phyloP scores from a whole-genome alignment of 371 early-diverging fungal genomes.

The Mucor plumbeus region DNA sequence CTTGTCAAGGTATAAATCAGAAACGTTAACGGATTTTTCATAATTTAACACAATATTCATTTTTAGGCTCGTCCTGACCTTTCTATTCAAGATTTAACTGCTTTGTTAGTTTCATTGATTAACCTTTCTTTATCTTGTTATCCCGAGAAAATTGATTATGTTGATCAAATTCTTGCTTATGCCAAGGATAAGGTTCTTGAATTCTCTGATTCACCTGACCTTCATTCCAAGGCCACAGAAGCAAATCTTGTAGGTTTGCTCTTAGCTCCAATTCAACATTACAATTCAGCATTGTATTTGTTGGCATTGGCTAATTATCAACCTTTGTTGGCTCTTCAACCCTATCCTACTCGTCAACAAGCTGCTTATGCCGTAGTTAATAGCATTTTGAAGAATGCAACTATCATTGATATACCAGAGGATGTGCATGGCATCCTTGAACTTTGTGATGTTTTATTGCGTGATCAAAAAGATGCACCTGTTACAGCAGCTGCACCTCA shows the following conservation, averaged over 20 bases:
- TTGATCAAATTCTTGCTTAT: conserved; percentile 87
- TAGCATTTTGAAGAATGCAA: conserved; percentile 65
- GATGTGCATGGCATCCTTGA: conserved; percentile 86
- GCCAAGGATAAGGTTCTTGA: conserved; percentile 70
- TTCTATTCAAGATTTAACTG: conserved; percentile 84
- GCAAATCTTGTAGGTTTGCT: conserved; percentile 69
- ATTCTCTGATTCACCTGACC: conserved; percentile 55
- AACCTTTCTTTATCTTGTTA: conserved; percentile 91
- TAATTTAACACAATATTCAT: neutral
- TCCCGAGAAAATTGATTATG: conserved; percentile 81
- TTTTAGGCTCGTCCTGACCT: conserved; percentile 86
- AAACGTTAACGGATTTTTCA: neutral
- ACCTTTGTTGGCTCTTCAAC: conserved; percentile 77
- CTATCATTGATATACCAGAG: conserved; percentile 71
- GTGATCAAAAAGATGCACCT: conserved; percentile 76
- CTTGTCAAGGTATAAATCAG: conserved; percentile 71
- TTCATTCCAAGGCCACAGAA: conserved; percentile 62
- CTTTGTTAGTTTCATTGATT: conserved; percentile 82
- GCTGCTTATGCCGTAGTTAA: conserved; percentile 79
- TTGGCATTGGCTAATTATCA: conserved; percentile 73
- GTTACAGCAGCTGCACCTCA: conserved; percentile 9
- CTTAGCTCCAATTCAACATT: conserved; percentile 76
- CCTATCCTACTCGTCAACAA: conserved; percentile 76
- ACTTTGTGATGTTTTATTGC: conserved; percentile 77
- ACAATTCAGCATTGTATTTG: conserved; percentile 65